Base-by-base conservation (phyloP, 164 flowering plant species). In the Berberis thunbergii region DNA sequence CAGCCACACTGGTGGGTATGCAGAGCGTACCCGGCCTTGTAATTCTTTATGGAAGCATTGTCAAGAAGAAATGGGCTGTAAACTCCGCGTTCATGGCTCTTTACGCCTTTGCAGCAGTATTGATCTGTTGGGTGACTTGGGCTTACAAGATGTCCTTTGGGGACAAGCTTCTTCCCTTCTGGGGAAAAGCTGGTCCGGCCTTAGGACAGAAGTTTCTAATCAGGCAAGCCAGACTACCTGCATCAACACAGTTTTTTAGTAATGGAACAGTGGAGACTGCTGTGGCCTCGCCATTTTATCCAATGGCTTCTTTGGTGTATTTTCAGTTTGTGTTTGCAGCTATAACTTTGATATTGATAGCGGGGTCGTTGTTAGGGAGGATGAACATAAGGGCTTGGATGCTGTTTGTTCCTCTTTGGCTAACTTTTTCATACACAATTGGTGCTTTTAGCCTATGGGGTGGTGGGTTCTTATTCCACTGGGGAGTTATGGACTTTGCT, bases 61-160 rank as follows among this genome's bases (percentile, higher is more conserved):
- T 26, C 26, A 26, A 26, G 26, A 26, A 26, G 26, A 26, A 26
- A 26, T 26, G 26, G 26, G 26, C 26, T 26, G 26, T 26, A 26
- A 26, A 26, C 26, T 26, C 26, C 26, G 26, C 26, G 26, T 26
- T 26, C 26, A 26, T 26, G 26, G 26, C 26, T 26, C 26, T 26
- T 26, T 26, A 26, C 26, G 26, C 26, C 26, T 26, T 26, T 26
- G 26, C 26, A 26, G 26, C 26, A 26, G 26, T 26, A 26, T 45
- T 65, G 7, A 11, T 65, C 12, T 65, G 68, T 13, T 65, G 68
- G 68, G 68, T 65, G 1, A 7, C 26, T 6, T 50, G 54, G 38
- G 61, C 56, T 9, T 65, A 65, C 11, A 41, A 40, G 26, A 65
- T 65, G 68, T 45, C 68, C 4, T 64, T 64, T 9, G 67, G 67